Conservation (phyloP, 1,284 basidiomycete genomes). For the Lentinus polychrous region DNA sequence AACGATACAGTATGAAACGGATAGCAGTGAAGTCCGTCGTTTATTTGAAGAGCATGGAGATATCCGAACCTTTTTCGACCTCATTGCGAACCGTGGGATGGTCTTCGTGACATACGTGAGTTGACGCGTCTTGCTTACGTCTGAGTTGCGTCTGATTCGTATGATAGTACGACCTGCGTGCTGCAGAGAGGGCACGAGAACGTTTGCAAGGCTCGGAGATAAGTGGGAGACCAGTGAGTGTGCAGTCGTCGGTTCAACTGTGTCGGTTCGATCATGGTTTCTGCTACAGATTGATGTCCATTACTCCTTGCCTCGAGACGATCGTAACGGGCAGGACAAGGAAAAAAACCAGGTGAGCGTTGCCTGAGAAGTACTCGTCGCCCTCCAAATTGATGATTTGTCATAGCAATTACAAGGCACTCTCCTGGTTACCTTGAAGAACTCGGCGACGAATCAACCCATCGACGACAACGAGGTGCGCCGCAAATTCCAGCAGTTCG, state of each 20-base stretch:
- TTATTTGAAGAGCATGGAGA: slow-evolving; percentile 91
- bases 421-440: slow-evolving; percentile 70
- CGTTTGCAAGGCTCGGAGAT: slow-evolving; percentile 82
- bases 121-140: slow-evolving; percentile 13
- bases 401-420: slow-evolving; percentile 70
- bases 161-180: slow-evolving; percentile 79
- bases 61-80: slow-evolving; percentile 95
- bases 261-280: slow-evolving; percentile 2
- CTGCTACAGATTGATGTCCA: slow-evolving; percentile 93
- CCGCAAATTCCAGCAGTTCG: slow-evolving; percentile 79
- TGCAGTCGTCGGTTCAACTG: not conserved
- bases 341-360: slow-evolving; percentile 78
- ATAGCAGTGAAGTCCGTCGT: slow-evolving; percentile 74
- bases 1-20: slow-evolving; percentile 82
- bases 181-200: slow-evolving; percentile 86
- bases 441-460: slow-evolving; percentile 55
- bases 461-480: slow-evolving; percentile 83
- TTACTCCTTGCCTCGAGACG: slow-evolving; percentile 90
- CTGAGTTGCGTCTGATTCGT: not conserved
- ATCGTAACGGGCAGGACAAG: slow-evolving; percentile 72
- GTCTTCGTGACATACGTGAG: slow-evolving; percentile 96
- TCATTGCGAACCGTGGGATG: slow-evolving; percentile 91
- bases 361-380: not conserved
- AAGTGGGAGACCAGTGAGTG: slow-evolving; percentile 73
- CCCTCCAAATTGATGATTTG: slow-evolving; percentile 4